A percentile compares a stretch with the other conserved stretches of the same genome.
These are phyloP conservation scores for Aspergillus bridgeri DNA, from an alignment of 495 filamentous ascomycete species.

Conservation along the genomic window DNA sequence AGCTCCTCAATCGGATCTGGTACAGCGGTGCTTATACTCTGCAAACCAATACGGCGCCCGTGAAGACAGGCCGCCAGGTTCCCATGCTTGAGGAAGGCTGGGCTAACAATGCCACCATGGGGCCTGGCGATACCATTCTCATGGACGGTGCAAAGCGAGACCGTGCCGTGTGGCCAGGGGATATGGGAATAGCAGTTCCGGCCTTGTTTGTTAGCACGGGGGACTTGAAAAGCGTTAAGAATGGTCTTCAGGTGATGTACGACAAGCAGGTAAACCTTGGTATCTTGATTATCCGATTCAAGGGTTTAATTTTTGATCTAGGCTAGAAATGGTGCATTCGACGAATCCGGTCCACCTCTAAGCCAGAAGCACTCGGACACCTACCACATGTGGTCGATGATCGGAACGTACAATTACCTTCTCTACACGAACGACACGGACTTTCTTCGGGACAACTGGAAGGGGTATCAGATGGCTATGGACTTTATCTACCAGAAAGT, in stretches of 20 bases:
- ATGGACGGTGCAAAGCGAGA: constrained; percentile 61
- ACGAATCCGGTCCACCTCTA: constrained; percentile 59
- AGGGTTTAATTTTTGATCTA: constrained; percentile 5
- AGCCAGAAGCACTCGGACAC: constrained; percentile 55
- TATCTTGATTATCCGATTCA: neutral
- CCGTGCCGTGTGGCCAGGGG: constrained; percentile 57
- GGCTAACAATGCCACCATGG: constrained; percentile 54
- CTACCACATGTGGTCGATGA: constrained; percentile 63
- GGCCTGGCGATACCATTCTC: constrained; percentile 49
- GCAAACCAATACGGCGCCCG: constrained; percentile 56
- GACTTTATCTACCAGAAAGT: constrained; percentile 52
- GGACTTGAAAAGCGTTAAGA: constrained; percentile 58
- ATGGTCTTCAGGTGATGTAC: constrained; percentile 60
- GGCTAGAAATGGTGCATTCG: constrained; percentile 41
- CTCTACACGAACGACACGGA: constrained; percentile 54
- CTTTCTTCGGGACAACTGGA: constrained; percentile 50
- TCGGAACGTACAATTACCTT: constrained; percentile 61
- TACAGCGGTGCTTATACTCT: constrained; percentile 63
- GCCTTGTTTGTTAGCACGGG: constrained; percentile 56
- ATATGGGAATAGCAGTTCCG: constrained; percentile 59
- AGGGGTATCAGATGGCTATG: constrained; percentile 51
- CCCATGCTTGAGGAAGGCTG: constrained; percentile 49
- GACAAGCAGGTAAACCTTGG: constrained; percentile 43
- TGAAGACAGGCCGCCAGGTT: constrained; percentile 50
- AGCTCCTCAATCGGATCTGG: constrained; percentile 61